Evolutionary conservation across 305 asterid genomes (phyloP), one percentile per base, ranked within the genome.

Genomic region (Salvia sclarea): DNA sequence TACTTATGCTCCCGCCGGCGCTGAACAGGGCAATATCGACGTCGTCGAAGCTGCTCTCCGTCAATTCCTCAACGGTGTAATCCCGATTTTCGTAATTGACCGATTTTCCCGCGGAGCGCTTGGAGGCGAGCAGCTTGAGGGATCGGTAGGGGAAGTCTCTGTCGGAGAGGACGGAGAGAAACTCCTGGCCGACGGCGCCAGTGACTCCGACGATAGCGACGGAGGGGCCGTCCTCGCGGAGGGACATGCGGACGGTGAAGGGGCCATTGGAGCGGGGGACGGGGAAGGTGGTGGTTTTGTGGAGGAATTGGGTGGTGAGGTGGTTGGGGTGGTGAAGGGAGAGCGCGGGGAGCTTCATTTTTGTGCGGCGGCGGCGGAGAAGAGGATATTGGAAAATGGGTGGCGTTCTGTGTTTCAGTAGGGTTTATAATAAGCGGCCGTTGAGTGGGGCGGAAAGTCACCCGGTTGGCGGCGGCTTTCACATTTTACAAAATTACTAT

Each of bases 171-270:
- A 92, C 97, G 58, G 96, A 86, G 67, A 92, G 96, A 64, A 90
- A 90, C 70, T 92, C 98, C 67, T 90, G 90, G 9, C 97, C 97
- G n/a, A 92, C 98, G 41, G 96, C 97, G 18, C 95, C 97, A 48
- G 96, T 90, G 49, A 86, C 91, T 12, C 98, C 96, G 61, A 88
- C 96, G 18, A 92, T 72, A 55, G 98, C 93, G 11, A 92, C 63
- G 48, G 97, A 90, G 45, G 98, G 97, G 54, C 86, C 95, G 69
- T 79, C 86, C 56, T 91, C 90, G 1, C 76, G 74, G 74, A 91
- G 98, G 44, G 96, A 83, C 95, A 89, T 87, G 20, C 89, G 92
- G 44, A 85, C 83, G 37, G 76, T 48, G 76, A 72, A 70, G 59
- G 73, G 76, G 52, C 74, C 76, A 16, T 64, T 57, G 80, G 75